These are phyloP conservation scores for Calonectria montana DNA, from an alignment of 2,329 filamentous ascomycete genomes.

Conservation along the genomic window DNA sequence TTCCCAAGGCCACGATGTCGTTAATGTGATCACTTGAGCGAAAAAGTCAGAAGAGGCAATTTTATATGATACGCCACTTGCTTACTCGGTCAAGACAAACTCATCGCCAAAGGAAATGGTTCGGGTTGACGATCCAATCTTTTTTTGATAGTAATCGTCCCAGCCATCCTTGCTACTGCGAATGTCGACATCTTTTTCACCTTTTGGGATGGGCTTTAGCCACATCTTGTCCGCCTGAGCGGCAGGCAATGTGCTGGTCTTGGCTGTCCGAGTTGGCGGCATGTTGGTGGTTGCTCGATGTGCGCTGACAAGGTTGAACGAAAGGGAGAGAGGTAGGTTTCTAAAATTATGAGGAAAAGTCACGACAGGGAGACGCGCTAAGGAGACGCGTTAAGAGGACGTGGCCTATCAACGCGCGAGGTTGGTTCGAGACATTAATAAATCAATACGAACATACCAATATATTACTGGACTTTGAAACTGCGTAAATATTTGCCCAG, in stretches of 20 bases:
- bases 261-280: conserved; percentile 23
- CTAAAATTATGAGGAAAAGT: too few relatives aligned
- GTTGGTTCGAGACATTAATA: too few relatives aligned
- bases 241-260: conserved; percentile 12
- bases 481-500: too few relatives aligned
- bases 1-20: conserved; percentile 21
- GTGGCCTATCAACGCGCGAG: too few relatives aligned
- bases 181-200: background rate
- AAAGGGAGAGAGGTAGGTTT: too few relatives aligned
- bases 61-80: background rate
- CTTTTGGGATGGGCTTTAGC: conserved; percentile 16
- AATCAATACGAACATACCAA: too few relatives aligned
- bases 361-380: too few relatives aligned
- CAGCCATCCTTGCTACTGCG: conserved; percentile 1
- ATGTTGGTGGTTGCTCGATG: background rate
- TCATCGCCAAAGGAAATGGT: conserved; percentile 4
- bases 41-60: background rate
- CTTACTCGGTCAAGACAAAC: conserved; percentile 30
- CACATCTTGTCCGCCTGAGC: background rate
- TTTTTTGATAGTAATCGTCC: conserved; percentile 14
- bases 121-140: conserved; percentile 23
- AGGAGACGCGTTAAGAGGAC: too few relatives aligned
- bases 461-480: too few relatives aligned
- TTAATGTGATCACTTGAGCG: conserved; percentile 26
- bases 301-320: background rate